phyloP scores from a whole-genome alignment of 768 basidiomycete species.

The Pulveroboletus sp. region DNA sequence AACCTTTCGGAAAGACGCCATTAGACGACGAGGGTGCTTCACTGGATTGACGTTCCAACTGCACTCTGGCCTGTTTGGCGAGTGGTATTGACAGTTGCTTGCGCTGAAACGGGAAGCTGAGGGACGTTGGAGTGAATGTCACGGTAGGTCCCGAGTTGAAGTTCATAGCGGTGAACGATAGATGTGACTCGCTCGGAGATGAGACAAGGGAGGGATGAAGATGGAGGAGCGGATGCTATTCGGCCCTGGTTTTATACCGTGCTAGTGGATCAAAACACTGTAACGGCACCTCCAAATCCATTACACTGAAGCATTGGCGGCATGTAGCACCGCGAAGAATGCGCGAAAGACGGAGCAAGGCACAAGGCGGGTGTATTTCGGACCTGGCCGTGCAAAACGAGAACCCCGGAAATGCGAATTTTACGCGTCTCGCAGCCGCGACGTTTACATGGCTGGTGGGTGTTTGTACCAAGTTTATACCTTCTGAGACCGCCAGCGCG shows the following conservation, averaged over 20 bases:
- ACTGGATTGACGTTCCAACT: slow-evolving; percentile 33
- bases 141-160: slow-evolving; percentile 29
- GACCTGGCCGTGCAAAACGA: slow-evolving; percentile 14
- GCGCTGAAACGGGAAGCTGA: slow-evolving; percentile 37
- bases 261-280: slow-evolving; percentile 5
- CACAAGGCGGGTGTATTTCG: slow-evolving; percentile 12
- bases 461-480: slow-evolving; percentile 7
- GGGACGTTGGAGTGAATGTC: slow-evolving; percentile 32
- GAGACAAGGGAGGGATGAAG: neutral
- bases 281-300: slow-evolving; percentile 2
- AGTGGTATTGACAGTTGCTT: slow-evolving; percentile 38
- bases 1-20: slow-evolving; percentile 40
- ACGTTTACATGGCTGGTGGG: slow-evolving; percentile 5
- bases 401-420: slow-evolving; percentile 16
- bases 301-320: neutral
- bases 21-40: slow-evolving; percentile 30
- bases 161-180: slow-evolving; percentile 15
- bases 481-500: slow-evolving; percentile 2
- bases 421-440: slow-evolving; percentile 14
- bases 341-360: slow-evolving; percentile 12
- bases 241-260: slow-evolving; percentile 21
- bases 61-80: slow-evolving; percentile 25
- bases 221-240: neutral
- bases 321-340: slow-evolving; percentile 10
- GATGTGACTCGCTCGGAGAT: neutral